A percentile compares a stretch with the other conserved stretches of the same genome.
These are phyloP conservation scores for Trichoderma oligosporum DNA, from an alignment of 2,329 filamentous ascomycete genomes.

Conservation along the genomic window DNA sequence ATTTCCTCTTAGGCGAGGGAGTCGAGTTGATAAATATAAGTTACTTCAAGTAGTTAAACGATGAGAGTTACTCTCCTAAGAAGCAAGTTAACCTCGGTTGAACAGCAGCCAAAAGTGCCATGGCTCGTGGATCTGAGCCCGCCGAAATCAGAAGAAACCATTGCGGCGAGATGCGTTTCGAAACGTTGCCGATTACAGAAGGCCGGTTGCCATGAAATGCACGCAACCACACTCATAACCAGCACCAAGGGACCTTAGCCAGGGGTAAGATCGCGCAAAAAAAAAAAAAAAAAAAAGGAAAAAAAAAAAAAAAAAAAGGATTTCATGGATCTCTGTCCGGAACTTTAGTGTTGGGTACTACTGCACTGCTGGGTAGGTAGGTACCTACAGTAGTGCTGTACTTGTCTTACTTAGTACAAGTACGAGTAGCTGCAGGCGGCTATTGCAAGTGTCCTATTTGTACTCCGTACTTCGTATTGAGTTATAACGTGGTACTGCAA, in stretches of 20 bases:
- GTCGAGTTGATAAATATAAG: too few relatives aligned
- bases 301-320: too few relatives aligned
- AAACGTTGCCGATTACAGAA: conserved; percentile 13
- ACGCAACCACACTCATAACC: conserved; percentile 16
- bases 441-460: background rate
- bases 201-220: conserved; percentile 2
- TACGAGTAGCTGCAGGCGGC: too few relatives aligned
- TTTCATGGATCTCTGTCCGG: conserved; percentile 10
- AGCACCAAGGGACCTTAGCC: conserved; percentile 8
- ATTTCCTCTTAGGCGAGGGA: too few relatives aligned
- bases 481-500: conserved; percentile 3
- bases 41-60: too few relatives aligned
- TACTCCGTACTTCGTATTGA: background rate
- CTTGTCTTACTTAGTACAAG: too few relatives aligned
- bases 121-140: conserved; percentile 11
- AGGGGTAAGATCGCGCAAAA: conserved; percentile 7
- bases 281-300: too few relatives aligned
- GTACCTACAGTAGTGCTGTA: too few relatives aligned
- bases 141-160: background rate
- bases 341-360: background rate
- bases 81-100: background rate
- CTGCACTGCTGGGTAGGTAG: too few relatives aligned
- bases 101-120: conserved; percentile 8
- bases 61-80: too few relatives aligned
- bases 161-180: conserved; percentile 1